Base-by-base conservation (phyloP, 129 eudicot genomes). In the Artemisia tridentata region DNA sequence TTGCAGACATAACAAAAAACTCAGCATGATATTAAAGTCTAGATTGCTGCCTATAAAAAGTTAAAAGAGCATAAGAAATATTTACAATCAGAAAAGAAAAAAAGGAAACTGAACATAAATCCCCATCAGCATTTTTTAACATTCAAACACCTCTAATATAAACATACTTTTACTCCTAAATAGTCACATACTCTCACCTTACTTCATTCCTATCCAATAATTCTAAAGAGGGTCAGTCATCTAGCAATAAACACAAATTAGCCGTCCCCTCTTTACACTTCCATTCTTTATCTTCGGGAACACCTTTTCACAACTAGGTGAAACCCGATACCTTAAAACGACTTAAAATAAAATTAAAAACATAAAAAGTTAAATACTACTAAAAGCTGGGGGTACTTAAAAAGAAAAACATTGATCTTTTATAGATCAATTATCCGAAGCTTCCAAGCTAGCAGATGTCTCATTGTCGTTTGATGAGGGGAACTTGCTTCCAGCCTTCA, bases 401-500 rank as follows among this genome's bases (percentile, higher is more conserved):
- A 57, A 71, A 19, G 19, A 43, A 46, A 23, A 38, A 10, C 12
- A 34, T 20, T 27, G n/a, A n/a, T 21, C 45, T 60, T 62, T 41
- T 69, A n/a, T 11, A 38, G 55, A 52, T 76, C 65, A 80, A 27
- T 73, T 69, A 27, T 79, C 80, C 14, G 58, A 65, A 58, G 61
- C 78, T 72, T 86, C 92, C 69, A 81, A 75, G 83, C 79, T 84
- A 16, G 60, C 86, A 12, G 85, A 58, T 54, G 67, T 85, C 46
- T 87, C 92, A 16, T 74, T 79, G 11, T 84, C 81, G 12, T 68
- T 21, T 48, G 73, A 71, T n/a, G 63, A 59, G 5, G 84, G 76
- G 8, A 86, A 75, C 79, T 81, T 85, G 71, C 81, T 82, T 84
- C 85, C 86, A 7, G 77, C 73, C 38, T 80, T 88, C 92, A 91